Base-by-base conservation (phyloP, 139 green algal genomes). In the Marvania coccoides region DNA sequence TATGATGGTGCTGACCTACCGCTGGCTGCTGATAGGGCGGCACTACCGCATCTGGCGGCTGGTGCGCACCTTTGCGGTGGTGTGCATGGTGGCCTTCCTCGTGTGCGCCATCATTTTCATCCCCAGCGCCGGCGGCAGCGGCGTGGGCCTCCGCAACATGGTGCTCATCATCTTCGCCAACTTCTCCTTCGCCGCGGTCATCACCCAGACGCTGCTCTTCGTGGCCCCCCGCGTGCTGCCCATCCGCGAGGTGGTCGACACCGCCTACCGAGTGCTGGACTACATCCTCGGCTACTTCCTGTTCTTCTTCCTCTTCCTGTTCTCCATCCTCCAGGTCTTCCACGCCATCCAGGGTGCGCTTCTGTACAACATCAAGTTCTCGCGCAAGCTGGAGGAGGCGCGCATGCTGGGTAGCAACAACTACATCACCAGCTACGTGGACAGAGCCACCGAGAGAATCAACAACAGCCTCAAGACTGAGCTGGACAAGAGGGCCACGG, bases 281-380 rank as follows among this genome's bases (percentile, higher is more conserved):
- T 78, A 73, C 40, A 39, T 70, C n/a, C 39, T 84, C 14, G 76
- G 68, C 34, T 74, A 62, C 30, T 64, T 81, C 35, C 59, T 87
- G 5, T 83, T 85, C 53, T 19, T 31, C 7, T 63, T 83, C 26
- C 45, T 85, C 29, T 87, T 87, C 68, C 40, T 82, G 10, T 45
- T 88, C n/a, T 78, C 73, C 31, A 73, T 88, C 57, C 58, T 82
- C 38, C 68, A 76, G 38, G 61, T 88, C 5, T 35, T 84, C 9
- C 63, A 73, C 37, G 56, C 66, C 47, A 39, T 85, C 28, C 80
- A 87, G 61, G 67, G 59, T 3, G 72, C 76, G 19, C 61, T 87
- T 51, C 73, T 87, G 33, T 87, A 75, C 74, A 85, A 78, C 61
- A 70, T 83, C 29, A 83, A 82, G 61, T 76, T 83, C 26, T 59